Evolutionary conservation across 1,139 yeast genomes (phyloP), one percentile per base, ranked within the genome.

Genomic region (Suhomyces panamericanus): DNA sequence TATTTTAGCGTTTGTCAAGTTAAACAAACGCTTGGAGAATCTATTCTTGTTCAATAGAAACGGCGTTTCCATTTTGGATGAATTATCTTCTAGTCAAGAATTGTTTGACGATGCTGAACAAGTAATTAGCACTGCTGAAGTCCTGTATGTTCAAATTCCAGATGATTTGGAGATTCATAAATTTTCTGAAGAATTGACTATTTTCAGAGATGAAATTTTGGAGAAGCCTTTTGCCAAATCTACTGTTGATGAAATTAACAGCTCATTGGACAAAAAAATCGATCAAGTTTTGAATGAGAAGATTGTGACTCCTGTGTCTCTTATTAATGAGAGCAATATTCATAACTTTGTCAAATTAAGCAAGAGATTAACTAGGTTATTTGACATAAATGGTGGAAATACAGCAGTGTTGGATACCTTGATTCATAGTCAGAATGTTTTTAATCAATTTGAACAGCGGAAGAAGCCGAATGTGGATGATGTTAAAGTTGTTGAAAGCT

Each of bases 391-490:
- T 39, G 62, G 63, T 10, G 61, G 59, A 10, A 24, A 53, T 27
- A 59, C 63, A 2, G 49, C 49, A 3, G 49, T 60, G n/a, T 51
- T 62, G 46, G 67, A 62, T 31, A 56, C 62, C 6, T 40, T 62
- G 13, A 38, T 48, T 14, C 40, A 48, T 26, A 45, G 50, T 11
- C 50, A 45, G 20, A 15, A 26, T 13, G 48, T 48, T 3, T 49
- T 49, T 29, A 51, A 52, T 2, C 15, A 47, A 9, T 54, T 58
- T 41, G 62, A 59, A 29, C 44, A 36, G 32, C 49, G 46, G 34
- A 49, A 32, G 32, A 46, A 36, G 49, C 48, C 38, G 32, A 28
- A 16, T 20, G 17, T 14, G 14, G 14, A 32, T 6, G 10, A 9
- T 11, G 24, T 16, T 11, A 15, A 33, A 17, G 13, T 5, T 17